Conservation (phyloP, 345 rosid genomes). For the Citrus mangshanensis region DNA sequence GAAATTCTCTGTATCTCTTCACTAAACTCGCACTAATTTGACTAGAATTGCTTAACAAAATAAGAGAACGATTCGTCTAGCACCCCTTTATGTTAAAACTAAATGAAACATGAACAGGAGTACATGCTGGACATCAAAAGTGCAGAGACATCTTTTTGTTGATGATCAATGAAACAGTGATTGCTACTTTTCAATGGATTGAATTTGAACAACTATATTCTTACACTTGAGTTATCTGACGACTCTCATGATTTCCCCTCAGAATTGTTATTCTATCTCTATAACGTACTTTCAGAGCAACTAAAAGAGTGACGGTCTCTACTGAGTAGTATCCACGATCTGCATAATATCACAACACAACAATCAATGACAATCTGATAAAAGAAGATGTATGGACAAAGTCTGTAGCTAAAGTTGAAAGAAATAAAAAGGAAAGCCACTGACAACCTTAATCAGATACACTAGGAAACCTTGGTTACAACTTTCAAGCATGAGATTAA, state of each 20-base stretch:
- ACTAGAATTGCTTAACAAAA: neutral
- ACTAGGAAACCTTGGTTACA: neutral
- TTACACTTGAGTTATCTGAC: slow-evolving; percentile 71
- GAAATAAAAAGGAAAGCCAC: neutral
- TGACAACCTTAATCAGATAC: neutral
- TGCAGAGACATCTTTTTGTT: neutral
- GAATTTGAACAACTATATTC: neutral
- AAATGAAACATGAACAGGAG: neutral
- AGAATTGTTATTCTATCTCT: slow-evolving; percentile 61
- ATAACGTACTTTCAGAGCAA: slow-evolving; percentile 56
- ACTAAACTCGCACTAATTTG: neutral
- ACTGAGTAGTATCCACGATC: slow-evolving; percentile 67
- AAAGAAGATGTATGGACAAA: neutral
- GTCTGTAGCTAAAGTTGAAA: neutral
- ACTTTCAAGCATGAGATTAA: neutral
- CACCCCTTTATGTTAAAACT: neutral
- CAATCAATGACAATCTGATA: neutral
- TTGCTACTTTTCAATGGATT: neutral
- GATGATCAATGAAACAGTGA: neutral
- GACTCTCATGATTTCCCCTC: slow-evolving; percentile 64
- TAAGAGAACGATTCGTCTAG: neutral
- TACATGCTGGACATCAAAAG: neutral
- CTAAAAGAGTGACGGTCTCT: slow-evolving; percentile 60
- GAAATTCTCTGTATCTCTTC: neutral
- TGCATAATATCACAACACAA: slow-evolving; percentile 21